Base-by-base conservation (phyloP, 768 basidiomycete species). In the Polyporus arcularius region DNA sequence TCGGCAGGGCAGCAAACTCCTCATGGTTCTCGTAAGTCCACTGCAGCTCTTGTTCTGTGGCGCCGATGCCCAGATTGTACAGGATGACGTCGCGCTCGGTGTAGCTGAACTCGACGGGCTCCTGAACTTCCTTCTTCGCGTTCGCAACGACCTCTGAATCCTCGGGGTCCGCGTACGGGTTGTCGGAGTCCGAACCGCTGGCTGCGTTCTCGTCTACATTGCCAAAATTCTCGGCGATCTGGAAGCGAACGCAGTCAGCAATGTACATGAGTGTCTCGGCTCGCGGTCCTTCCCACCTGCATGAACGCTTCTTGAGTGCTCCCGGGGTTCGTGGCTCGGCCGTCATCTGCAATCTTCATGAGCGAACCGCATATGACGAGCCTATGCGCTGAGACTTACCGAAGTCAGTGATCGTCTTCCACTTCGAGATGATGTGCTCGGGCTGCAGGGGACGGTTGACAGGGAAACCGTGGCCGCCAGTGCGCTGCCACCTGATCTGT, bases 51-150 rank as follows among this genome's bases (percentile, higher is more conserved):
- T 90, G 85, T 76, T 90, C 95, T 1, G 89, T 96, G 26, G 96
- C 97, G 11, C 97, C 97, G 58, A 98, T 76, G 40, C 96, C 96
- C 39, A 98, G 80, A 75, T 98, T 98, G 79, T 98, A 99, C 10
- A 98, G 79, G 64, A 97, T 90, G 40, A 98, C 85, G 70, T 98
- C 95, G 31, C 91, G 83, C 78, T 97, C 94, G 8, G 88, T 86
- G 74, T 91, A 99, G 21, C 72, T 79, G 75, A 85, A 96, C 43
- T 85, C 83, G 43, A 80, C 77, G 5, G 85, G 78, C 5, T 86
- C 80, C 0, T 78, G 70, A 1, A 78, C 70, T 18, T 74, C 73
- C 70, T 81, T 83, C 81, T 98, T 98, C 30, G 91, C 94, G 42
- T 93, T 84, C 4, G 78, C 84, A 57, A 98, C 92, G 56, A 94